phyloP scores from a whole-genome alignment of 768 basidiomycete species.

The Phlegmacium glaucopus region DNA sequence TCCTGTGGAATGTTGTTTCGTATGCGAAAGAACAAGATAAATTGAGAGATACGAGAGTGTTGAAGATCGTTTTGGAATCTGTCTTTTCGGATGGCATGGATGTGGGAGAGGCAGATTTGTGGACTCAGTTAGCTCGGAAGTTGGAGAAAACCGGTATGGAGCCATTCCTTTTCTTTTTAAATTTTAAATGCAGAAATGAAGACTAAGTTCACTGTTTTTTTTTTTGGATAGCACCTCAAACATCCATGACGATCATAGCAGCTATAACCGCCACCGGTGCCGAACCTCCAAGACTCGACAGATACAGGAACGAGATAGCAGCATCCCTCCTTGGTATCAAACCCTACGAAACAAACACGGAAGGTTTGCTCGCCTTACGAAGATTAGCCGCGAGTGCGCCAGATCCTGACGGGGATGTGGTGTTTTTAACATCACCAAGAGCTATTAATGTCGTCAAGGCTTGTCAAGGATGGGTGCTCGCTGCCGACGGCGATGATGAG shows the following conservation, averaged over 20 bases:
- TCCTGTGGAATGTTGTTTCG: slow-evolving; percentile 28
- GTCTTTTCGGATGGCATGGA: slow-evolving; percentile 57
- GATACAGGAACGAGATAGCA: slow-evolving; percentile 88
- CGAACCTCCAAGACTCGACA: slow-evolving; percentile 70
- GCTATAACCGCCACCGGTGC: slow-evolving; percentile 59
- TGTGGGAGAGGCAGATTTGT: slow-evolving; percentile 66
- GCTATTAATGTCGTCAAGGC: slow-evolving; percentile 86
- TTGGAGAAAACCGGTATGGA: slow-evolving; percentile 56
- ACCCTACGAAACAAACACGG: slow-evolving; percentile 55
- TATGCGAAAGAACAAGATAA: slow-evolving; percentile 37
- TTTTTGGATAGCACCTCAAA: slow-evolving; percentile 55
- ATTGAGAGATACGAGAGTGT: slow-evolving; percentile 52
- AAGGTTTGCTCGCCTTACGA: slow-evolving; percentile 67
- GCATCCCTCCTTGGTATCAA: slow-evolving; percentile 71
- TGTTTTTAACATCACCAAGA: slow-evolving; percentile 81
- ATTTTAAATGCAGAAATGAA: no score
- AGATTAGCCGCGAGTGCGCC: slow-evolving; percentile 75
- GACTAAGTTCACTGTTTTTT: background rate
- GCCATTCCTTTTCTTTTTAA: no score
- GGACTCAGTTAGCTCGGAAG: slow-evolving; percentile 69
- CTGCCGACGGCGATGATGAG: slow-evolving; percentile 61
- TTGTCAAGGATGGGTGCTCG: slow-evolving; percentile 76
- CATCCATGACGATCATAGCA: slow-evolving; percentile 61
- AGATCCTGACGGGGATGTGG: slow-evolving; percentile 68
- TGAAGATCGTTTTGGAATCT: slow-evolving; percentile 60